Conservation (phyloP, 306 rosid species). For the Geum urbanum region DNA sequence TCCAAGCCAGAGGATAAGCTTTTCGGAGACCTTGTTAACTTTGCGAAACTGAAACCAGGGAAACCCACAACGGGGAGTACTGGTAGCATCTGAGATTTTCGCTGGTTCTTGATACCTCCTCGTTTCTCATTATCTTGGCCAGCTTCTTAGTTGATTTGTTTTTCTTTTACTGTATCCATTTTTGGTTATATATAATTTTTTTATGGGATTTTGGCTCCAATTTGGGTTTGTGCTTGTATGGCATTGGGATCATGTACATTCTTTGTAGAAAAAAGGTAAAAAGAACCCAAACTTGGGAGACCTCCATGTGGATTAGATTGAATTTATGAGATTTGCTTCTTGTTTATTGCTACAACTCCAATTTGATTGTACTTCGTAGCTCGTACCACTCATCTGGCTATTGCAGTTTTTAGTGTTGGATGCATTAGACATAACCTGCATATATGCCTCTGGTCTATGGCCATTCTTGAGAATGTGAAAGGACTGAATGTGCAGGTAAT, state of each 20-base stretch:
- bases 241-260: slow-evolving; percentile 59
- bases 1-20: slow-evolving; percentile 87
- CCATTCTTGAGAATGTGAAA: too few relatives aligned
- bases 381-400: not conserved
- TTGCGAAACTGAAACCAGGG: slow-evolving; percentile 71
- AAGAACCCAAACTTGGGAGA: slow-evolving; percentile 20
- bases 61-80: slow-evolving; percentile 59
- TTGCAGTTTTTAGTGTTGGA: not conserved
- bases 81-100: slow-evolving; percentile 45
- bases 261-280: slow-evolving; percentile 42
- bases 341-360: too few relatives aligned
- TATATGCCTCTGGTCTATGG: too few relatives aligned
- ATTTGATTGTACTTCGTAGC: not conserved
- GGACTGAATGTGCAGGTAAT: too few relatives aligned
- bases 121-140: slow-evolving; percentile 29
- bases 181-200: slow-evolving; percentile 29
- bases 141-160: slow-evolving; percentile 22
- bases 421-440: too few relatives aligned
- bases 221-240: slow-evolving; percentile 44
- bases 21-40: slow-evolving; percentile 90
- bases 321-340: slow-evolving; percentile 9
- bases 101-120: slow-evolving; percentile 19
- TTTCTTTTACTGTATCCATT: slow-evolving; percentile 17
- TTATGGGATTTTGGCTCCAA: slow-evolving; percentile 25
- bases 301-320: slow-evolving; percentile 31